These are phyloP conservation scores for Kodamaea kakaduensis DNA, from an alignment of 805 yeast genomes.

Conservation along the genomic window DNA sequence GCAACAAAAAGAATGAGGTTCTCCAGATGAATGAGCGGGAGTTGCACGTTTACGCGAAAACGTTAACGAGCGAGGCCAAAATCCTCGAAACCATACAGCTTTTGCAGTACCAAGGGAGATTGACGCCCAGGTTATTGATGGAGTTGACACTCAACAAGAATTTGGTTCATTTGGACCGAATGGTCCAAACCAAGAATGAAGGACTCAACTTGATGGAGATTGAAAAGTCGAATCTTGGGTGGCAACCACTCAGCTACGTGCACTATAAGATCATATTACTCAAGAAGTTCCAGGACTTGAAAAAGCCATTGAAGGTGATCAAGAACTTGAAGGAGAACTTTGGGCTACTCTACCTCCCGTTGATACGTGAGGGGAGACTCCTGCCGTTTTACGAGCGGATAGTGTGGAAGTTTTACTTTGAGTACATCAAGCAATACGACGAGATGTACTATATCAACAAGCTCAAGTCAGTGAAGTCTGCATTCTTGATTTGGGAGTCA, in stretches of 20 bases:
- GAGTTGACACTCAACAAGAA: conserved; percentile 26
- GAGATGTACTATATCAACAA: conserved; percentile 21
- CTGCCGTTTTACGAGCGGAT: conserved; percentile 38
- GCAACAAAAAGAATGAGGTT: conserved; percentile 10
- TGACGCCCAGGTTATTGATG: conserved; percentile 23
- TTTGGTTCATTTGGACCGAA: conserved; percentile 9
- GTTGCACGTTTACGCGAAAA: conserved; percentile 17
- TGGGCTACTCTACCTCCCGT: conserved; percentile 20
- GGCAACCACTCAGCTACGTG: conserved; percentile 20
- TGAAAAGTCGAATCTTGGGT: conserved; percentile 16
- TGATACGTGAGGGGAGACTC: conserved; percentile 19
- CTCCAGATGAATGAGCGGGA: conserved; percentile 17
- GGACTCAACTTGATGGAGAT: conserved; percentile 21
- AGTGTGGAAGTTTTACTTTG: conserved; percentile 40
- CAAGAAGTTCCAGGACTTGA: conserved; percentile 34
- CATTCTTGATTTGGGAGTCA: conserved; percentile 38
- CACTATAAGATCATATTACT: conserved; percentile 31
- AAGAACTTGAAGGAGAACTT: conserved; percentile 28
- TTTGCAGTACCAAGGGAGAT: conserved; percentile 23
- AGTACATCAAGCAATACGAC: conserved; percentile 22
- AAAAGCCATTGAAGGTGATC: conserved; percentile 29
- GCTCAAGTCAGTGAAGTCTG: conserved; percentile 21
- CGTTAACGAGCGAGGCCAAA: conserved; percentile 9
- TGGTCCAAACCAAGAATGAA: conserved; percentile 12
- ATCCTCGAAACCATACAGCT: conserved; percentile 17